Evolutionary conservation across 2,329 filamentous ascomycete species (phyloP).

Genomic region (Xylariaceae sp.): DNA sequence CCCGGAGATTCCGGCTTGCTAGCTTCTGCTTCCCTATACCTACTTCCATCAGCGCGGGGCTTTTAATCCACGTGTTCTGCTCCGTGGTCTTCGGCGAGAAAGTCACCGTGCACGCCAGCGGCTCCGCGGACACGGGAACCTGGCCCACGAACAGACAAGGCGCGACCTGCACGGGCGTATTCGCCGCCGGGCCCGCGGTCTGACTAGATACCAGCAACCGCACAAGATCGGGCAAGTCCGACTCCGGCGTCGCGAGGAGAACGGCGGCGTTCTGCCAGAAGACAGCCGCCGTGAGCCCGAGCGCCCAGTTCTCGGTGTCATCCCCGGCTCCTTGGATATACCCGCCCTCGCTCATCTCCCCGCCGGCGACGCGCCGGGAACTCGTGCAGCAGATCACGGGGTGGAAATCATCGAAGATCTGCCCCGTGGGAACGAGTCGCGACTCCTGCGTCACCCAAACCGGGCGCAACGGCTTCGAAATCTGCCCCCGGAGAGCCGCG

Average conservation of each 20-base stretch:
- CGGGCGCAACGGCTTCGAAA: slow-evolving; percentile 70
- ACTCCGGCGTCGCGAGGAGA: slow-evolving; percentile 62
- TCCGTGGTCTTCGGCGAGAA: slow-evolving; percentile 43
- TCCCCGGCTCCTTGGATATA: slow-evolving; percentile 94
- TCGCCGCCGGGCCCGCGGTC: slow-evolving; percentile 35
- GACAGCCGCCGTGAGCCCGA: slow-evolving; percentile 68
- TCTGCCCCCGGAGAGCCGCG: slow-evolving; percentile 46
- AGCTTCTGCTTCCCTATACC: slow-evolving; percentile 65
- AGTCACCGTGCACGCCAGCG: slow-evolving; percentile 38
- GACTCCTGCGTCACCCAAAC: slow-evolving; percentile 77
- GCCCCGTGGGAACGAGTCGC: slow-evolving; percentile 37
- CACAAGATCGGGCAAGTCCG: slow-evolving; percentile 54
- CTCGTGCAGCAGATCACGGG: slow-evolving; percentile 82
- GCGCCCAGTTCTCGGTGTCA: slow-evolving; percentile 90
- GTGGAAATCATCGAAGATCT: slow-evolving; percentile 56
- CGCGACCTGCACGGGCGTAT: slow-evolving; percentile 34
- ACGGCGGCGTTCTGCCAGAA: slow-evolving; percentile 70
- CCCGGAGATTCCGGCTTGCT: slow-evolving; percentile 77
- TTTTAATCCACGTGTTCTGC: slow-evolving; percentile 41
- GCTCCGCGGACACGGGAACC: slow-evolving; percentile 16
- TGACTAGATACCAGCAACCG: slow-evolving; percentile 38
- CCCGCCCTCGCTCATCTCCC: slow-evolving; percentile 63
- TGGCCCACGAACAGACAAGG: slow-evolving; percentile 30
- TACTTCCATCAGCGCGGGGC: slow-evolving; percentile 47
- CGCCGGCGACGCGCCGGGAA: slow-evolving; percentile 65